Conservation (phyloP, 148 eudicot species). For the Polygonum aviculare region DNA sequence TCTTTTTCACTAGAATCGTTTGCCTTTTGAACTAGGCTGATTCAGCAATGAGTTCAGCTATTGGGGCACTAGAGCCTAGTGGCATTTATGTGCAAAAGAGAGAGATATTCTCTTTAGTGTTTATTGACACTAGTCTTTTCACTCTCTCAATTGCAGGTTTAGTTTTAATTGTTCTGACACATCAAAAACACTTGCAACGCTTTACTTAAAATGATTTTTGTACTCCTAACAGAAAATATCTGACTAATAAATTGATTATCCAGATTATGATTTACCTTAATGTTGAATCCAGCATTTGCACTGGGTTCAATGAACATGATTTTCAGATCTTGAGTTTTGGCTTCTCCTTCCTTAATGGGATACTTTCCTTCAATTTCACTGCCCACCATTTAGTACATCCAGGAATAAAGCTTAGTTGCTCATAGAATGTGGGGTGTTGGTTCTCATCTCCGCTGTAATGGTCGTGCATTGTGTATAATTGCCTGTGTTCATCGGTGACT, state of each 20-base stretch:
- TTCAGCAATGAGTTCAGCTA: not conserved
- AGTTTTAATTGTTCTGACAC: not conserved
- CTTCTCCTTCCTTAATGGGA: conserved; percentile 68
- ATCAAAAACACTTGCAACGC: not conserved
- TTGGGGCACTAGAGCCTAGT: not conserved
- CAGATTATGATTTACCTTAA: conserved; percentile 32
- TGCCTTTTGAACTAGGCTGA: not conserved
- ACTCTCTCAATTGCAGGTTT: not conserved
- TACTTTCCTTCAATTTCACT: conserved; percentile 34
- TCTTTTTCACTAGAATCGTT: not conserved
- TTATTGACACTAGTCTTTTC: not conserved
- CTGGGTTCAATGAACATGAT: conserved; percentile 77
- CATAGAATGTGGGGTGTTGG: not conserved
- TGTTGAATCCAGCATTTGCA: conserved; percentile 69
- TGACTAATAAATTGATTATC: not conserved
- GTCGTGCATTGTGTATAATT: not conserved
- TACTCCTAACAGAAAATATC: too few relatives aligned
- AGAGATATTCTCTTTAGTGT: not conserved
- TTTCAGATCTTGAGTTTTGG: conserved; percentile 55
- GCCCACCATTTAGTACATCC: not conserved
- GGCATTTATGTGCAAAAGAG: not conserved
- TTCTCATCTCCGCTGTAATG: not conserved
- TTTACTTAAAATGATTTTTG: too few relatives aligned
- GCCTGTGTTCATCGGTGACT: not conserved
- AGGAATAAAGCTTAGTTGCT: not conserved